These are phyloP conservation scores for Ocimum tenuiflorum DNA, from an alignment of 257 asterid genomes.

Conservation along the genomic window DNA sequence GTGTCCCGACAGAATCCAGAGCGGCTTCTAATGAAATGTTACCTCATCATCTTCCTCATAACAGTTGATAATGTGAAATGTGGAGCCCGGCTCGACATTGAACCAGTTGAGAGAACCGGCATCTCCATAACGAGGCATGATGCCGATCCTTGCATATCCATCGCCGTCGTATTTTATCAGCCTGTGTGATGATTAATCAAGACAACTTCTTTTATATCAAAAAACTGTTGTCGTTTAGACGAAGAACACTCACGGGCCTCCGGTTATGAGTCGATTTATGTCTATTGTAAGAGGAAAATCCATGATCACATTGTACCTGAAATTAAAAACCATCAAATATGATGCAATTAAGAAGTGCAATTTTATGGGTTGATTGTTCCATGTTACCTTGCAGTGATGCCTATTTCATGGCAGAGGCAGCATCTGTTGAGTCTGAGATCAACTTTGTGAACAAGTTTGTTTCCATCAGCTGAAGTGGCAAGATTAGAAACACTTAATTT, in stretches of 20 bases:
- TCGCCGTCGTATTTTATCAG: conserved; percentile 40
- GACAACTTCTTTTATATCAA: neutral
- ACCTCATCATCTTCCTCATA: conserved; percentile 61
- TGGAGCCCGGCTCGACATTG: conserved; percentile 47
- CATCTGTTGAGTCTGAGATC: conserved; percentile 54
- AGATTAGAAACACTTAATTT: neutral
- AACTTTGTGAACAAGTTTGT: conserved; percentile 45
- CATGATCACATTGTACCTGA: conserved; percentile 55
- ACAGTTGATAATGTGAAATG: conserved; percentile 62
- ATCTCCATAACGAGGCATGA: conserved; percentile 80
- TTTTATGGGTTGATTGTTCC: neutral
- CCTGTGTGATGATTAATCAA: conserved; percentile 16
- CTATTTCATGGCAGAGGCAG: conserved; percentile 58
- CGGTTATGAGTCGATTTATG: conserved; percentile 39
- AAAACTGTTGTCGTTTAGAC: neutral
- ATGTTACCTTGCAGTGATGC: conserved; percentile 43
- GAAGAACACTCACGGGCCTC: conserved; percentile 54
- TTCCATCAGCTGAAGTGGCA: conserved; percentile 45
- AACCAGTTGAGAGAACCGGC: conserved; percentile 61
- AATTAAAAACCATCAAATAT: neutral
- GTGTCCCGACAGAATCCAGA: neutral
- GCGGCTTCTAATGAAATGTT: neutral
- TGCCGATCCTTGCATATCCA: conserved; percentile 58
- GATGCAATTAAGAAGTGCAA: neutral
- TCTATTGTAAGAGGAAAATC: conserved; percentile 57